phyloP scores from a whole-genome alignment of 176 grass and related monocot genomes.

The Lolium rigidum region DNA sequence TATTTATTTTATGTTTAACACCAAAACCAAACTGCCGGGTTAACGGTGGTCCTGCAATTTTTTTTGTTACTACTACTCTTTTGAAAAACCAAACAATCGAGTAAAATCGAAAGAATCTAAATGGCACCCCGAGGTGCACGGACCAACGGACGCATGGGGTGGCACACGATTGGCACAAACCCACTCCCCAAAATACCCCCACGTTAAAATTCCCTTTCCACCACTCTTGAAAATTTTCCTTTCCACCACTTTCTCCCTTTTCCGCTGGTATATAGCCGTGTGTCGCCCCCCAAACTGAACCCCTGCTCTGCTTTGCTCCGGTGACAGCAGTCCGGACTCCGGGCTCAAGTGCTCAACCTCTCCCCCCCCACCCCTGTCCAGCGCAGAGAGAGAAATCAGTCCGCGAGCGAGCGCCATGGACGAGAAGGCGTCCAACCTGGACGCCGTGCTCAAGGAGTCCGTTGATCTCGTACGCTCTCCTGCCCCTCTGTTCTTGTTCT shows the following conservation, averaged over 20 bases:
- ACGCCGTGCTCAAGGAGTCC: slow-evolving; percentile 77
- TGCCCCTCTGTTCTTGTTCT: neutral
- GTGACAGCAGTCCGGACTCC: slow-evolving; percentile 5
- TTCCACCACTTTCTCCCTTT: neutral
- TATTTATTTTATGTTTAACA: too few relatives aligned
- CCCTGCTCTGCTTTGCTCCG: neutral
- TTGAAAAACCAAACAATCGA: neutral
- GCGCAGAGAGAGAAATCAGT: neutral
- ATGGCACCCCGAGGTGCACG: neutral
- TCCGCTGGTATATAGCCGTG: slow-evolving; percentile 6
- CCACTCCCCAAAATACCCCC: neutral
- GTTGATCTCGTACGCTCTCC: slow-evolving; percentile 61
- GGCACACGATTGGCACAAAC: neutral
- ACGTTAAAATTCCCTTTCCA: neutral
- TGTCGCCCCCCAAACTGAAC: neutral
- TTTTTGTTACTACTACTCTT: neutral
- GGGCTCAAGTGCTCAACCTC: neutral
- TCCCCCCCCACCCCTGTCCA: too few relatives aligned
- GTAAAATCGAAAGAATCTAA: neutral
- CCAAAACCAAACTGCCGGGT: neutral
- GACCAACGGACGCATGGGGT: neutral
- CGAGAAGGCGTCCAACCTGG: slow-evolving; percentile 66
- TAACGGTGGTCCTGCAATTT: neutral
- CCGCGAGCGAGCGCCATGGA: slow-evolving; percentile 45
- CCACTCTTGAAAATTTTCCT: neutral